Conservation (phyloP, 345 rosid species). For the Geranium rotundifolium region DNA sequence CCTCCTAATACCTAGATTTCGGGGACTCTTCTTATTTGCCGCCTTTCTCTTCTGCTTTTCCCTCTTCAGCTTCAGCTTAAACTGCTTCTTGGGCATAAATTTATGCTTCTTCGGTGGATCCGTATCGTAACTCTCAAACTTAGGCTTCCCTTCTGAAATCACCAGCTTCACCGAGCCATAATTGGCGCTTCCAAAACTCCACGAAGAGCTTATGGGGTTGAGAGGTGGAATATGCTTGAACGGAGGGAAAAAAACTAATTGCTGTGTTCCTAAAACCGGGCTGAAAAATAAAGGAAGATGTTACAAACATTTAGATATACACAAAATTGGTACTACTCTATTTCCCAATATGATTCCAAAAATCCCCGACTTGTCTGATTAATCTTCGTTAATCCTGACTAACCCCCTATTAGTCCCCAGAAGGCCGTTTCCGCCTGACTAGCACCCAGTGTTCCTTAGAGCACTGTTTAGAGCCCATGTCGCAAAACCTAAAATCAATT, state of each 20-base stretch:
- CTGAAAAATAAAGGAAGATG: constrained; percentile 8
- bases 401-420: no score
- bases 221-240: constrained; percentile 7
- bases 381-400: no score
- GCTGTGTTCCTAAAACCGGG: constrained; percentile 9
- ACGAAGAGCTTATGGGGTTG: constrained; percentile 14
- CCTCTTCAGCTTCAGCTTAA: constrained; percentile 61
- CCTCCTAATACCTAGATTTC: constrained; percentile 54
- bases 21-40: constrained; percentile 75
- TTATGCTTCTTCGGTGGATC: constrained; percentile 86
- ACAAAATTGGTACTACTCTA: neutral
- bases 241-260: constrained; percentile 9
- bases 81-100: constrained; percentile 64
- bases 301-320: neutral
- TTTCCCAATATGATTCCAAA: neutral
- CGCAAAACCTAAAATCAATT: neutral
- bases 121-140: constrained; percentile 55
- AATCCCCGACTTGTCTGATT: no score
- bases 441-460: no score
- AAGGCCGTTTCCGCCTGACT: no score
- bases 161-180: constrained; percentile 65
- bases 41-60: constrained; percentile 72
- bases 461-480: neutral
- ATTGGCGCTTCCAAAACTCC: constrained; percentile 36
- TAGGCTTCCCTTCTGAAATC: constrained; percentile 82